A percentile compares a stretch with the other conserved stretches of the same genome.
These are phyloP conservation scores for Apiospora malaysiana DNA, from an alignment of 2,329 filamentous ascomycete genomes.

Conservation along the genomic window DNA sequence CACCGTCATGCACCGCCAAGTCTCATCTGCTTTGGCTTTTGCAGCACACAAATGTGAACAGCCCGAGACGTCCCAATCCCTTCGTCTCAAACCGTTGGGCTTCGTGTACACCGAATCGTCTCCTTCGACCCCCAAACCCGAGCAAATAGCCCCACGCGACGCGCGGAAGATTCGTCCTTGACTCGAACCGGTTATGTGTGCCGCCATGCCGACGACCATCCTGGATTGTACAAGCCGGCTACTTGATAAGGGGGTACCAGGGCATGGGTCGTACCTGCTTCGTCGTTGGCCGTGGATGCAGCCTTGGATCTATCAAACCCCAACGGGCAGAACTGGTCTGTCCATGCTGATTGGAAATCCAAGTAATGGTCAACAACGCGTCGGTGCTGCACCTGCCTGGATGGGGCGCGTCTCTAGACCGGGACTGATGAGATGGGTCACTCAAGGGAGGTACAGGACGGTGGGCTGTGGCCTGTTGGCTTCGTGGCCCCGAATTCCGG, in stretches of 20 bases:
- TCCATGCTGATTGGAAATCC: not conserved
- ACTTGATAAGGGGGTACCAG: not conserved
- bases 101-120: not conserved
- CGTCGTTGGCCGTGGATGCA: not conserved
- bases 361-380: not conserved
- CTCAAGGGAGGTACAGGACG: not conserved
- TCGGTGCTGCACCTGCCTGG: conserved; percentile 3
- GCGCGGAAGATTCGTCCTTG: not conserved
- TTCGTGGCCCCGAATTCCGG: not conserved
- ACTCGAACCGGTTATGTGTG: not conserved
- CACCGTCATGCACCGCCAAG: no score
- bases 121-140: not conserved
- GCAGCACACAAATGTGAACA: not conserved
- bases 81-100: not conserved
- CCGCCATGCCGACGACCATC: conserved; percentile 1
- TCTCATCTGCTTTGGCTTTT: no score
- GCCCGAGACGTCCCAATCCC: not conserved
- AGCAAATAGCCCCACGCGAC: not conserved
- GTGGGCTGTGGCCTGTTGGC: not conserved
- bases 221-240: not conserved
- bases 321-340: not conserved
- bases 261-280: not conserved
- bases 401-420: not conserved
- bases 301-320: not conserved
- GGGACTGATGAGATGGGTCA: not conserved